Percentiles rank a stretch among this genome's conserved stretches.
Conservation (phyloP, 2,329 filamentous ascomycete genomes). For the Fusarium penzigii region DNA sequence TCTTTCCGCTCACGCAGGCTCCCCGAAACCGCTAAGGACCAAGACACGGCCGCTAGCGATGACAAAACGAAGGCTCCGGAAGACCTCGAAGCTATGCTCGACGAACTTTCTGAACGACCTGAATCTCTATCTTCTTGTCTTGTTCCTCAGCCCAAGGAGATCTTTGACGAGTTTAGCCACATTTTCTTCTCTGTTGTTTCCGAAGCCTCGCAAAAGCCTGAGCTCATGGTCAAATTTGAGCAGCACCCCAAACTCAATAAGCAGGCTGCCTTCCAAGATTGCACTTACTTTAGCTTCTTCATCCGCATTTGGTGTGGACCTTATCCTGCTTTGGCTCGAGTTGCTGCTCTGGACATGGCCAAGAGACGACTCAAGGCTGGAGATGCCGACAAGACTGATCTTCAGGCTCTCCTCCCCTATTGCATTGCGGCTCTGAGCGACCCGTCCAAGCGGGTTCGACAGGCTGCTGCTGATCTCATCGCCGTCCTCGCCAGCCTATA, state of each 20-base stretch:
- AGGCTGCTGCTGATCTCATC: conserved; percentile 70
- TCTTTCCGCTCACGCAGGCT: conserved; percentile 61
- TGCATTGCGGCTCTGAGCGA: conserved; percentile 74
- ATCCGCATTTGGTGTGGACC: conserved; percentile 72
- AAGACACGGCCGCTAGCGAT: conserved; percentile 31
- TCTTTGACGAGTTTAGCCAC: conserved; percentile 60
- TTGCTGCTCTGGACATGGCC: conserved; percentile 67
- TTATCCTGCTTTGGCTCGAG: conserved; percentile 68
- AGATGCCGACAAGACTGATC: conserved; percentile 57
- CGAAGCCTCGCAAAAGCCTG: conserved; percentile 40
- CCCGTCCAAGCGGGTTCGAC: conserved; percentile 72
- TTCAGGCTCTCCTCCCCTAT: conserved; percentile 84
- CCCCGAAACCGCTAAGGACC: conserved; percentile 50
- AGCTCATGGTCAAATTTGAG: conserved; percentile 53
- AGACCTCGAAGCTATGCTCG: conserved; percentile 42
- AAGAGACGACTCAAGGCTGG: conserved; percentile 56
- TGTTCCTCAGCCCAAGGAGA: conserved; percentile 46
- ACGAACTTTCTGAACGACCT: conserved; percentile 39
- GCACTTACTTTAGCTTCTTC: conserved; percentile 75
- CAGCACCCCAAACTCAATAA: conserved; percentile 55
- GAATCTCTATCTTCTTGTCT: conserved; percentile 53
- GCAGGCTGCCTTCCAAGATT: conserved; percentile 55
- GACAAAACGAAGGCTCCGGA: conserved; percentile 32
- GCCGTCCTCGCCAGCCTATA: conserved; percentile 56
- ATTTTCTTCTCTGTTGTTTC: conserved; percentile 58